A percentile compares a stretch with the other conserved stretches of the same genome.
These are phyloP conservation scores for Fusarium newnesense DNA, from an alignment of 2,329 filamentous ascomycete genomes.

Conservation along the genomic window DNA sequence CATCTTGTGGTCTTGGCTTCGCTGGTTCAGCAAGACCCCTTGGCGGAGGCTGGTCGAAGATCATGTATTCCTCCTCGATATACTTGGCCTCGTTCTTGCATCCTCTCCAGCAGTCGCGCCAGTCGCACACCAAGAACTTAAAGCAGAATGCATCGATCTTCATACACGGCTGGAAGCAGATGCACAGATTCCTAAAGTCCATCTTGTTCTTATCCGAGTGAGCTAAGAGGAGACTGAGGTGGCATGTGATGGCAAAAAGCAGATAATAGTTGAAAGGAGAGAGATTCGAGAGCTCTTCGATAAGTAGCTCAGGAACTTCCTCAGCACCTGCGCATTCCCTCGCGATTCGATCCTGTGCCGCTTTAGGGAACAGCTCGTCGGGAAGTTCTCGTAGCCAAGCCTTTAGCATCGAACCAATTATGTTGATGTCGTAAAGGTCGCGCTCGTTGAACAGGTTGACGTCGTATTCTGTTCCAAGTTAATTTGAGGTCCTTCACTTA, in stretches of 20 bases:
- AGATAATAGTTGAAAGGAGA: slow-evolving; percentile 98
- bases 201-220: slow-evolving; percentile 98
- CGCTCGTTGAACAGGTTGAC: slow-evolving; percentile 89
- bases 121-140: slow-evolving; percentile 93
- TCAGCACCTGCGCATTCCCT: slow-evolving; percentile 83
- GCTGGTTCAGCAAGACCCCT: slow-evolving; percentile 56
- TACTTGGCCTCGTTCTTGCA: slow-evolving; percentile 89
- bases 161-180: slow-evolving; percentile 97
- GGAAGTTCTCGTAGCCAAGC: slow-evolving; percentile 95
- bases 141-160: slow-evolving; percentile 96
- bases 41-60: slow-evolving; percentile 69
- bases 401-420: slow-evolving; percentile 95
- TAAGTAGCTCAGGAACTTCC: slow-evolving; percentile 83
- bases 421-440: slow-evolving; percentile 95
- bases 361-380: slow-evolving; percentile 91
- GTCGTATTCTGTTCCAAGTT: slow-evolving; percentile 72
- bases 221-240: slow-evolving; percentile 88
- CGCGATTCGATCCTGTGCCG: slow-evolving; percentile 81
- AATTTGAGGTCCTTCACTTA: neutral
- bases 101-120: slow-evolving; percentile 96
- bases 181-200: slow-evolving; percentile 95
- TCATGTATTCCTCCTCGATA: slow-evolving; percentile 74
- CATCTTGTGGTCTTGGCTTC: slow-evolving; percentile 42
- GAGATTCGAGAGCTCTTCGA: slow-evolving; percentile 92
- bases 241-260: slow-evolving; percentile 95